Base-by-base conservation (phyloP, 768 basidiomycete genomes). In the Asterophora parasitica region DNA sequence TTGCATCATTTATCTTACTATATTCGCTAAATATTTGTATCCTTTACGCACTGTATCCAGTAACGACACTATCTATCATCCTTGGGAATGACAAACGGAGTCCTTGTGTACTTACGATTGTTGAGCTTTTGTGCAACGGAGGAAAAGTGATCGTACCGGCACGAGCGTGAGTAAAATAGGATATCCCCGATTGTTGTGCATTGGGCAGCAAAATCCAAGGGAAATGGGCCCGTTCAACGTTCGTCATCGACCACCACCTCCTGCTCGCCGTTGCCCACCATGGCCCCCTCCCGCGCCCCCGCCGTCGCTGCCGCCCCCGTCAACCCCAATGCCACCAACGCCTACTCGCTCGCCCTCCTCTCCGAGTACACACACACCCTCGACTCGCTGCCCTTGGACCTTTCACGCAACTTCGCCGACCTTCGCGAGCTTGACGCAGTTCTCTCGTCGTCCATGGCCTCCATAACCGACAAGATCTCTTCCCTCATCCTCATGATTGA, bases 381-480 rank as follows among this genome's bases (percentile, higher is more conserved):
- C 65, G 94, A 96, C 71, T 79, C 92, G 16, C 81, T 98, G 47
- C 95, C 95, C 49, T 77, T 88, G 53, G 92, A 96, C 68, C 83
- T 99, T 66, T 95, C 95, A 10, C 84, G 91, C 66, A 85, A 83
- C 67, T 90, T 96, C 65, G 90, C 88, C 9, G 96, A 99, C 76
- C 82, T 99, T 45, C 89, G 93, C 54, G 96, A 99, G 70, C 88
- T 99, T 69, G 96, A 98, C 66, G 96, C 95, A 48, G 96, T 99
- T 50, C 80, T 99, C 57, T 93, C 92, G 56, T 75, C 88, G 36
- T 91, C 91, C 52, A 87, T 95, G 67, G 65, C 81, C 54, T 74
- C 79, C 56, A 86, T 99, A 61, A 92, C 88, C 49, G 57, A 75
- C 37, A 92, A 92, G 67, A 85, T 98, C 54, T 76, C 79, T 48